A percentile compares a stretch with the other conserved stretches of the same genome.
Conservation (phyloP, 1,284 basidiomycete species). For the Trichosporon coremiiforme region DNA sequence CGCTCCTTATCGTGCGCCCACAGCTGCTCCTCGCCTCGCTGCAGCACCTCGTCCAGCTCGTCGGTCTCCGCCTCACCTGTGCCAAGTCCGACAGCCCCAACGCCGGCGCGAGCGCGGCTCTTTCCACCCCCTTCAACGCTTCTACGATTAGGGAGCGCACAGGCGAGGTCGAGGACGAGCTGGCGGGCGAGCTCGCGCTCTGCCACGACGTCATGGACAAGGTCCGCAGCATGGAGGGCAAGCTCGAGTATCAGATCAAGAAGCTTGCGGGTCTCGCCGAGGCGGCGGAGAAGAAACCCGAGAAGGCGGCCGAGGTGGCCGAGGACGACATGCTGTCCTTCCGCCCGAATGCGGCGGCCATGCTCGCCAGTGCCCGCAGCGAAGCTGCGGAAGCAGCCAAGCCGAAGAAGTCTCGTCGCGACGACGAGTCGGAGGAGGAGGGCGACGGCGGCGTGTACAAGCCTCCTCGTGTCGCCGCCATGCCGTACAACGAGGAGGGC, state of each 20-base stretch:
- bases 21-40: constrained; percentile 83
- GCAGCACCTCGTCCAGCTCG: constrained; percentile 77
- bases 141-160: constrained; percentile 21
- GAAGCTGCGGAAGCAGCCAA: constrained; percentile 31
- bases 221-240: constrained; percentile 67
- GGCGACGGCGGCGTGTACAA: constrained; percentile 69
- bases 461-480: constrained; percentile 87
- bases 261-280: constrained; percentile 77
- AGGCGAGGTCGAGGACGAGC: constrained; percentile 32
- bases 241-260: constrained; percentile 93
- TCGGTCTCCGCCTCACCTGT: constrained; percentile 60
- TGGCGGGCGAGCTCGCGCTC: constrained; percentile 48
- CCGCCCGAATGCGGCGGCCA: constrained; percentile 73
- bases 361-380: constrained; percentile 37
- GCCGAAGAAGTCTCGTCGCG: constrained; percentile 33
- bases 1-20: constrained; percentile 85
- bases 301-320: constrained; percentile 61
- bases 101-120: constrained; percentile 30
- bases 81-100: constrained; percentile 22
- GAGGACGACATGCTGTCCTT: constrained; percentile 84
- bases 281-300: constrained; percentile 60
- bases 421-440: constrained; percentile 42
- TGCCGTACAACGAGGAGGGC: constrained; percentile 74
- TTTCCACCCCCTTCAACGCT: constrained; percentile 30
- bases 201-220: constrained; percentile 60